Evolutionary conservation across 225 moss, liverwort and hornwort genomes (phyloP).

Genomic region (Marchantia paleacea): DNA sequence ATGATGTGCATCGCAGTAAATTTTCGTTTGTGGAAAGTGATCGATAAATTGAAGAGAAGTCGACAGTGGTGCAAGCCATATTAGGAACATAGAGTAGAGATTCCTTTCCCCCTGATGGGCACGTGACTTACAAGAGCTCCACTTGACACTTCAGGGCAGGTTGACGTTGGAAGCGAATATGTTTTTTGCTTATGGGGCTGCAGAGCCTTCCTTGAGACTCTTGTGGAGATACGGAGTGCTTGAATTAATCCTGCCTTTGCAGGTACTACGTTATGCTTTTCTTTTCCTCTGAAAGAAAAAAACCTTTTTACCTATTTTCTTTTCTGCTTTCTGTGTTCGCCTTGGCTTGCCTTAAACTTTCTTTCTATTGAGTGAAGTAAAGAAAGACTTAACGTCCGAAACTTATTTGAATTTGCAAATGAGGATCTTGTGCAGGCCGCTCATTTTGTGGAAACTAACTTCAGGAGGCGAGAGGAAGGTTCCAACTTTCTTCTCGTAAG

Average conservation of each 20-base stretch:
- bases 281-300: too few relatives aligned
- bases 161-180: constrained; percentile 84
- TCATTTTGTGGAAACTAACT: constrained; percentile 53
- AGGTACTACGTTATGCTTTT: constrained; percentile 37
- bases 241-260: constrained; percentile 82
- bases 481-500: constrained; percentile 81
- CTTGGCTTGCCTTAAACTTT: too few relatives aligned
- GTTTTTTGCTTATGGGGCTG: constrained; percentile 86
- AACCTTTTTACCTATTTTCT: neutral
- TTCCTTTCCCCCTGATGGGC: neutral
- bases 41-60: neutral
- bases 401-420: neutral
- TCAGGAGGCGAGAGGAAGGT: constrained; percentile 58
- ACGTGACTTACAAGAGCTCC: neutral
- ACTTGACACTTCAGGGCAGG: constrained; percentile 42
- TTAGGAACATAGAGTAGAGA: neutral
- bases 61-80: neutral
- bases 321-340: too few relatives aligned
- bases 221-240: constrained; percentile 94
- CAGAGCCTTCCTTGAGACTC: constrained; percentile 81
- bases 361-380: too few relatives aligned
- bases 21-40: too few relatives aligned
- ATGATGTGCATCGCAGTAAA: too few relatives aligned
- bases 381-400: too few relatives aligned
- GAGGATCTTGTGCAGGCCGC: constrained; percentile 52